Conservation (phyloP, 306 rosid genomes). For the Myrica gale region DNA sequence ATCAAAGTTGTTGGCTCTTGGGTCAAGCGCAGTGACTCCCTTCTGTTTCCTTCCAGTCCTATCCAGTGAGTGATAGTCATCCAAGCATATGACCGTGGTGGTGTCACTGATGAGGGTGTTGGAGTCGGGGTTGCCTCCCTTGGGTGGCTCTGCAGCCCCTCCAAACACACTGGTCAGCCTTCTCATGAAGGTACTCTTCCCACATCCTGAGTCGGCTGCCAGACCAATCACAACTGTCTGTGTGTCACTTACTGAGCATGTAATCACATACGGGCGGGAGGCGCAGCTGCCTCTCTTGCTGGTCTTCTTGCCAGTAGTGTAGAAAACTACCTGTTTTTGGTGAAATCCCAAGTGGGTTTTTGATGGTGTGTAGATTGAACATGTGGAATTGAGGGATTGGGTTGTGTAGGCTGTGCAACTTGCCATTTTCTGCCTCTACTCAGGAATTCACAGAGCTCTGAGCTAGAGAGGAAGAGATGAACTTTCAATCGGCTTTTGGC, state of each 20-base stretch:
- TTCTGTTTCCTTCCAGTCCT: constrained; percentile 89
- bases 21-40: constrained; percentile 97
- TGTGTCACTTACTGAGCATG: constrained; percentile 55
- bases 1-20: constrained; percentile 89
- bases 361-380: constrained; percentile 59
- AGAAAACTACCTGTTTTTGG: constrained; percentile 75
- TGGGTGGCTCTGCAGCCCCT: constrained; percentile 93
- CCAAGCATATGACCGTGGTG: constrained; percentile 90
- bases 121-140: constrained; percentile 92
- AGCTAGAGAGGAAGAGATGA: constrained; percentile 29
- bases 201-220: constrained; percentile 98
- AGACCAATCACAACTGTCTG: constrained; percentile 93
- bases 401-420: constrained; percentile 83
- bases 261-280: constrained; percentile 43
- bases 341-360: constrained; percentile 59
- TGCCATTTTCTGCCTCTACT: constrained; percentile 50
- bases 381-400: constrained; percentile 65
- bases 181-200: constrained; percentile 98
- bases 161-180: constrained; percentile 95
- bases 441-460: constrained; percentile 31
- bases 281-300: constrained; percentile 25
- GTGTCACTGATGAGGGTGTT: constrained; percentile 97
- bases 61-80: constrained; percentile 92
- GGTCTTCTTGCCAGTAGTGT: constrained; percentile 42
- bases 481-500: constrained; percentile 21